These are phyloP conservation scores for Cladorrhinum sp. DNA, from an alignment of 2,329 filamentous ascomycete genomes.

Conservation along the genomic window DNA sequence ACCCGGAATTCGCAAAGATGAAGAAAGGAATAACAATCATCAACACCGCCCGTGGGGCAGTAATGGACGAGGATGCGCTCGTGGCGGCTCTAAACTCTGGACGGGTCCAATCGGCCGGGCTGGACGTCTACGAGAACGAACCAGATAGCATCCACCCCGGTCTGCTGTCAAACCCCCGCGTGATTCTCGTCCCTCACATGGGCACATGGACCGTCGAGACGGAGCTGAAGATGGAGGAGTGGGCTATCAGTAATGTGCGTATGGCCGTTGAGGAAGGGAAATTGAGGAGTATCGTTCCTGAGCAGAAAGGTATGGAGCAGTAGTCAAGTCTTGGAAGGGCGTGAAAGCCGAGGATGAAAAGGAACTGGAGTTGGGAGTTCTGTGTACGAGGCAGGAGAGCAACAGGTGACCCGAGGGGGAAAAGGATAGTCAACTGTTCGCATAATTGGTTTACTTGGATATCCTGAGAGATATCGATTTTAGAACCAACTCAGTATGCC, in stretches of 20 bases:
- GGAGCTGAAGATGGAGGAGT: constrained; percentile 68
- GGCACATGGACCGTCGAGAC: constrained; percentile 75
- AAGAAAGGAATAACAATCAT: constrained; percentile 74
- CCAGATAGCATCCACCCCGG: constrained; percentile 68
- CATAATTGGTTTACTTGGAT: too few species aligned
- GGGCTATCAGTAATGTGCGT: constrained; percentile 68
- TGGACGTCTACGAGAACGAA: constrained; percentile 83
- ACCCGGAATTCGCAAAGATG: constrained; percentile 69
- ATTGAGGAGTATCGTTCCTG: constrained; percentile 67
- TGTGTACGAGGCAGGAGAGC: too few species aligned
- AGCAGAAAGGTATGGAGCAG: constrained; percentile 51
- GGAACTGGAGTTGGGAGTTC: too few species aligned
- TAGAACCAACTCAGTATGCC: too few species aligned
- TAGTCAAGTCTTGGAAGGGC: too few species aligned
- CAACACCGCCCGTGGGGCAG: constrained; percentile 79
- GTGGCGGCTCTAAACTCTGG: constrained; percentile 69
- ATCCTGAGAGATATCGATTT: too few species aligned
- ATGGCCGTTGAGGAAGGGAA: constrained; percentile 59
- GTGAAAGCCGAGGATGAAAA: too few species aligned
- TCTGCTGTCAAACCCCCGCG: constrained; percentile 65
- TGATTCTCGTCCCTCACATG: constrained; percentile 80
- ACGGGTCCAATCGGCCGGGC: constrained; percentile 66
- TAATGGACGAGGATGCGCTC: constrained; percentile 78
- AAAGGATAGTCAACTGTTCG: too few species aligned
- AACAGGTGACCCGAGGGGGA: too few species aligned